Evolutionary conservation across 768 basidiomycete species (phyloP).

Genomic region (Boletus rubescentipes): DNA sequence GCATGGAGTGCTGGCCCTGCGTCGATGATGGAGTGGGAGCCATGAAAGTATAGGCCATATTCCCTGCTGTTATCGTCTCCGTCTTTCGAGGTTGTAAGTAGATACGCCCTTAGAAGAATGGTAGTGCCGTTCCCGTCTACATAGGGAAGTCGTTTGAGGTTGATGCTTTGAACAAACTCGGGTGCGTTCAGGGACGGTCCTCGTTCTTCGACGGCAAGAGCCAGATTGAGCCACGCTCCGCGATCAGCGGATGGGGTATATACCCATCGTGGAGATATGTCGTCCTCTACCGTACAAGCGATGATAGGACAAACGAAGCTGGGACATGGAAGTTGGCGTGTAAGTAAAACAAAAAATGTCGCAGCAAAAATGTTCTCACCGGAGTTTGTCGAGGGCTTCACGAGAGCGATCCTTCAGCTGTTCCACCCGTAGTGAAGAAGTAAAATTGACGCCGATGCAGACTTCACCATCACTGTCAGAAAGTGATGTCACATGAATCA

Average conservation of each 20-base stretch:
- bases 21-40: constrained; percentile 22
- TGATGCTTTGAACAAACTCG: constrained; percentile 18
- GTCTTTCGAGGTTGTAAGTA: constrained; percentile 10
- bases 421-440: constrained; percentile 4
- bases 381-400: constrained; percentile 19
- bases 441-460: constrained; percentile 18
- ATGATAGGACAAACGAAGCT: constrained; percentile 23
- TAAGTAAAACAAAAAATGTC: too few species aligned
- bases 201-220: constrained; percentile 16
- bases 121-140: neutral
- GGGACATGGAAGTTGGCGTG: too few species aligned
- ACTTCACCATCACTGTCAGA: constrained; percentile 15
- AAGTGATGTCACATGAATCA: too few species aligned
- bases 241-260: constrained; percentile 25
- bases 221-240: constrained; percentile 22
- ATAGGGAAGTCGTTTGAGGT: constrained; percentile 21
- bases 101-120: constrained; percentile 7
- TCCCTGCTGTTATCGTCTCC: neutral
- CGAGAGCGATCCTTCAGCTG: constrained; percentile 10
- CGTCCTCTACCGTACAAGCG: constrained; percentile 13
- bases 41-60: constrained; percentile 26
- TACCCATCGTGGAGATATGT: constrained; percentile 16
- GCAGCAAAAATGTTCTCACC: constrained; percentile 1
- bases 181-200: constrained; percentile 14
- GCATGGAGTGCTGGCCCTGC: constrained; percentile 21